These are phyloP conservation scores for Ascoidea rubescens DNA, from an alignment of 805 yeast species.

Conservation along the genomic window DNA sequence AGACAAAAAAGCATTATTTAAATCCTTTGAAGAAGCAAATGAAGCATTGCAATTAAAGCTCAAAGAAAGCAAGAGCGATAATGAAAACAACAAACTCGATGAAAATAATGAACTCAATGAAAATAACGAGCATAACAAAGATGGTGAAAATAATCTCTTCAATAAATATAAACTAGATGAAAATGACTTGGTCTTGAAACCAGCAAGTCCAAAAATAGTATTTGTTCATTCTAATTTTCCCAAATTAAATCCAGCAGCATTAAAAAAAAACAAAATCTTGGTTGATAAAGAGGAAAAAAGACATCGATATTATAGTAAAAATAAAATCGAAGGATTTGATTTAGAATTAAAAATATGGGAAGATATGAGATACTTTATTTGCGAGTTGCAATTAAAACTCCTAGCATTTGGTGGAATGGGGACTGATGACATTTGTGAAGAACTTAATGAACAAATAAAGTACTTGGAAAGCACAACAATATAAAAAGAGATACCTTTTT, in stretches of 20 bases:
- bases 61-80: constrained; percentile 7
- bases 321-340: constrained; percentile 37
- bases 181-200: constrained; percentile 4
- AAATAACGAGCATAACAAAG: neutral
- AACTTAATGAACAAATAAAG: constrained; percentile 29
- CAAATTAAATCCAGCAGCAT: constrained; percentile 46
- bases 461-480: constrained; percentile 24
- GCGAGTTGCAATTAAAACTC: constrained; percentile 33
- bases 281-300: constrained; percentile 30
- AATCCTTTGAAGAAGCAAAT: constrained; percentile 4
- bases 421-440: constrained; percentile 31
- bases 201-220: constrained; percentile 20
- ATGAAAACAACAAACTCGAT: constrained; percentile 9
- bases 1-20: neutral
- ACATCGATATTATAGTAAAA: constrained; percentile 44
- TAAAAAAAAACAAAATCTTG: constrained; percentile 28
- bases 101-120: neutral
- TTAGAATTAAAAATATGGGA: constrained; percentile 45
- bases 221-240: constrained; percentile 60
- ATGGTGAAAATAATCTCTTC: too few relatives aligned
- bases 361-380: constrained; percentile 40
- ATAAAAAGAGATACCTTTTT: constrained; percentile 20
- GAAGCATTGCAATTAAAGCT: constrained; percentile 1
- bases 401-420: constrained; percentile 29
- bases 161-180: too few relatives aligned